A percentile compares a stretch with the other conserved stretches of the same genome.
Evolutionary conservation across 768 basidiomycete genomes (phyloP).

Genomic region (Rhodotorula toruloides): DNA sequence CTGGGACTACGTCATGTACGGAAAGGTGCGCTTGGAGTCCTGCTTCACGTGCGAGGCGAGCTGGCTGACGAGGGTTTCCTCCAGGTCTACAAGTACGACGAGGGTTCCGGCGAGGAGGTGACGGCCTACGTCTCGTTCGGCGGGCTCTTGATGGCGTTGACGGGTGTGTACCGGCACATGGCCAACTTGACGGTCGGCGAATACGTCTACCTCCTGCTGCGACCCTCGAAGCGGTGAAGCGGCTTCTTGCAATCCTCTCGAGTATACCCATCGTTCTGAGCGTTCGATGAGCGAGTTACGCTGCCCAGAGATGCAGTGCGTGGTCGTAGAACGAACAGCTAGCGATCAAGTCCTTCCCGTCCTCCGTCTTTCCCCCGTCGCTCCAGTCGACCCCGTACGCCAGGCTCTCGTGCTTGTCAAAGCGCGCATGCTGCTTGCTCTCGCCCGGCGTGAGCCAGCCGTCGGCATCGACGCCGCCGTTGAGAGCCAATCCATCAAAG

Average conservation of each 20-base stretch:
- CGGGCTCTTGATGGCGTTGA: slow-evolving; percentile 86
- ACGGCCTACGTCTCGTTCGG: slow-evolving; percentile 96
- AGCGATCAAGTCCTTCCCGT: slow-evolving; percentile 57
- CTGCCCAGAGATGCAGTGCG: slow-evolving; percentile 69
- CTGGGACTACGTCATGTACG: slow-evolving; percentile 99
- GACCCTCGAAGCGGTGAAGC: slow-evolving; percentile 46
- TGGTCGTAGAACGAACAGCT: slow-evolving; percentile 98
- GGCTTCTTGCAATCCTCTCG: no score
- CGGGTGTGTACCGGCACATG: slow-evolving; percentile 88
- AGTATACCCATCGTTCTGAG: no score
- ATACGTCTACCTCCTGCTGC: slow-evolving; percentile 79
- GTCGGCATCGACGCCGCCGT: neutral
- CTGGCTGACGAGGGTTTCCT: no score
- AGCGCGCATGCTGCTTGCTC: slow-evolving; percentile 54
- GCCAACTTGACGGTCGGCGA: slow-evolving; percentile 87
- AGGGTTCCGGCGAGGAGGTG: slow-evolving; percentile 76
- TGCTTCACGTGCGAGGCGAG: no score
- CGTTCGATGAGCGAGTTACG: no score
- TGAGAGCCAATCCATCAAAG: slow-evolving; percentile 48
- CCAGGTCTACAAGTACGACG: slow-evolving; percentile 95
- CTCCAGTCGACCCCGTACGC: slow-evolving; percentile 95
- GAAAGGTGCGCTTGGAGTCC: slow-evolving; percentile 61
- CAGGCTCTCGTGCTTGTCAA: slow-evolving; percentile 71
- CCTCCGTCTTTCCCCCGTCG: slow-evolving; percentile 46
- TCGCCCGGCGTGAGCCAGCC: slow-evolving; percentile 35